Percentiles rank a stretch among this genome's conserved stretches.
These are phyloP conservation scores for Neurospora sp. DNA, from an alignment of 495 filamentous ascomycete genomes.

Conservation along the genomic window DNA sequence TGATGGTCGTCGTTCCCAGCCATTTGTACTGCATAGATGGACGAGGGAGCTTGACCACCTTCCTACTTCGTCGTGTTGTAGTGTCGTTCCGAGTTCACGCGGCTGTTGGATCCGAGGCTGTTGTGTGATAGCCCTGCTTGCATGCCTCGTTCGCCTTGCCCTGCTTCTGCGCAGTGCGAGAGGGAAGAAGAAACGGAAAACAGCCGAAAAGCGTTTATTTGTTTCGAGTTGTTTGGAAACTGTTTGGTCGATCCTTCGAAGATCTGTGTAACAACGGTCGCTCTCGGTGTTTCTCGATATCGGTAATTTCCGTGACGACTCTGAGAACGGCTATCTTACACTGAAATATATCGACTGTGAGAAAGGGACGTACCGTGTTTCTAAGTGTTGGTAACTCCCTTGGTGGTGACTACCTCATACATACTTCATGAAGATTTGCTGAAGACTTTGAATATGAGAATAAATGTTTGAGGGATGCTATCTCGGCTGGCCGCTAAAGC, in stretches of 20 bases:
- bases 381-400: too few species aligned
- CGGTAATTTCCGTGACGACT: not conserved
- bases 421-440: too few species aligned
- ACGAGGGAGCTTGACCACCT: not conserved
- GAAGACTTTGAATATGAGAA: too few species aligned
- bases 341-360: too few species aligned
- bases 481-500: not conserved
- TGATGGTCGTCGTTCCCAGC: not conserved
- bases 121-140: not conserved
- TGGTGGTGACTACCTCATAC: too few species aligned
- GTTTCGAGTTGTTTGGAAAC: not conserved
- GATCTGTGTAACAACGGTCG: not conserved
- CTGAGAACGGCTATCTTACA: too few species aligned
- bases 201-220: not conserved
- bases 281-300: not conserved
- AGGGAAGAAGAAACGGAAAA: not conserved
- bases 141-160: not conserved
- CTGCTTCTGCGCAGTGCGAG: not conserved
- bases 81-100: not conserved
- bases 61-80: not conserved
- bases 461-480: too few species aligned
- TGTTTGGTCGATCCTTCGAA: not conserved
- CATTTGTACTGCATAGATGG: not conserved
- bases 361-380: too few species aligned
- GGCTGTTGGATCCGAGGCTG: not conserved